Evolutionary conservation across 192 early-diverging fungal species (phyloP), one percentile per base, ranked within the genome.

Genomic region (Backusella macrospora): DNA sequence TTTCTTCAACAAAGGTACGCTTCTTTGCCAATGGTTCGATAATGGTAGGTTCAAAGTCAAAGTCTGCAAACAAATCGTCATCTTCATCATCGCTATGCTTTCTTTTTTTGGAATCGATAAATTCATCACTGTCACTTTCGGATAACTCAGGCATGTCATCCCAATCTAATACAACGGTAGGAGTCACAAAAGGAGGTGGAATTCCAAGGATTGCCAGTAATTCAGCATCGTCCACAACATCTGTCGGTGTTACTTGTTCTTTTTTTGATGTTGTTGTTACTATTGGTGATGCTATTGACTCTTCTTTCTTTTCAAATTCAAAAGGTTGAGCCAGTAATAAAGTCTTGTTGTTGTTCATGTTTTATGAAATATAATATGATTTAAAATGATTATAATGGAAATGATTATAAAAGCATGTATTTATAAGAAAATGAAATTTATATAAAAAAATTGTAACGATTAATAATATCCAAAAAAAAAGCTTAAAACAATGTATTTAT

Each of bases 141-240:
- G 55, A 64, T 62, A 70, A n/a, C 63, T 76, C 74, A 45, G 66
- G 68, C 68, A 76, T 70, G 68, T 76, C 74, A 21, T 70, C 74
- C 68, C 74, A 69, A 43, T 76, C 69, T 13, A 70, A 55, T 23
- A 62, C 68, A 43, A 40, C 65, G n/a, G 44, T 40, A 14, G 21
- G 46, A 6, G 52, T 34, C 0, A 26, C 18, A 38, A 38, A 18
- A 40, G 59, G 37, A 34, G 44, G 15, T 5, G 64, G 64, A n/a
- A 74, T 23, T 40, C 73, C 73, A 52, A 74, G 73, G 23, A 74
- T 74, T 21, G 73, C 73, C 37, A 74, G 40, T 47, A 74, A 62
- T 67, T 74, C 73, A 37, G 26, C 47, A 26, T 74, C 73, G 15
- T 74, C 73, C 18, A 74, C 73, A 38, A 73, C 45, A 37, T 65